Base-by-base conservation (phyloP, 305 asterid species). In the Solanum chacoense region DNA sequence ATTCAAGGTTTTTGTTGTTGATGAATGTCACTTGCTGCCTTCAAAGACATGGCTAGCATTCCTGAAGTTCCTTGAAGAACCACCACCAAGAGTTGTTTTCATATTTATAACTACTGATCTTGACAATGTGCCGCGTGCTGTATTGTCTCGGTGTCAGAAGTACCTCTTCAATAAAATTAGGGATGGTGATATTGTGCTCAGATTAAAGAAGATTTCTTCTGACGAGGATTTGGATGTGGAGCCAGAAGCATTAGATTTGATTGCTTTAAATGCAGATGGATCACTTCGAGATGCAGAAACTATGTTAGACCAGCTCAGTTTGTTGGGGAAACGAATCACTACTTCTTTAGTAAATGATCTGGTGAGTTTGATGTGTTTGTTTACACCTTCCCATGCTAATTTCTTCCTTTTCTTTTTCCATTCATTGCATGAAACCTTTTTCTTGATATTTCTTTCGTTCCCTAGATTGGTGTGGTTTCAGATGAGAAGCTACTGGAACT, bases 261-360 rank as follows among this genome's bases (percentile, higher is more conserved):
- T 97, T 85, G 98, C 98, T 81, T 88, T 91, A 40, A 95, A 92
- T 92, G 98, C 98, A 24, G 96, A 95, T 94, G 99, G 99, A 81
- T 97, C 99, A 2, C 93, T 95, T 74, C 94, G 96, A 36, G 99
- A 96, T 89, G 99, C 99, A 18, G 98, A 97, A 91, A 96, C 96
- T 32, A 94, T 95, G 97, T 83, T 96, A 77, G 99, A 96, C 86
- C 99, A 97, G 93, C 90, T 96, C 93, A 97, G 98, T 91, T 93
- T 95, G 93, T 91, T 97, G 80, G 98, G 99, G 81, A 97, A 95
- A 85, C 93, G 91, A 89, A 95, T 97, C 92, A 95, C 98, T 18
- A 85, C 93, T 87, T 91, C 98, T 90, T 92, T 96, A 91, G 99
- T 97, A 91, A 94, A 97, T 92, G 98, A 97, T 91, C 96, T 95